Percentiles rank a stretch among this genome's conserved stretches.
Conservation (phyloP, 2,329 filamentous ascomycete species). For the Microcyclospora pomicola region DNA sequence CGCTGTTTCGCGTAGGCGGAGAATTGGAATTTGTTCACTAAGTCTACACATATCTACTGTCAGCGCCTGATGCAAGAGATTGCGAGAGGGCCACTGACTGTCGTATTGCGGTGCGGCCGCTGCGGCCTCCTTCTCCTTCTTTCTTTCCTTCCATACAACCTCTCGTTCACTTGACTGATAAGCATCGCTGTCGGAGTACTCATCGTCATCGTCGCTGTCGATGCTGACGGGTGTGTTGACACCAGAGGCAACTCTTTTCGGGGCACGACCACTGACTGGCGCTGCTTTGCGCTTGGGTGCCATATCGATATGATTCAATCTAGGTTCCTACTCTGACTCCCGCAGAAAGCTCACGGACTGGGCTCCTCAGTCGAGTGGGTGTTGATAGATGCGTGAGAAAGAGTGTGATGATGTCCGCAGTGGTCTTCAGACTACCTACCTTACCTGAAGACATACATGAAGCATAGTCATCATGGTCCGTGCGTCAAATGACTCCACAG, state of each 20-base stretch:
- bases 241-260: slow-evolving; percentile 27
- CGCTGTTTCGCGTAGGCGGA: slow-evolving; percentile 34
- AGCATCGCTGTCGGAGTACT: slow-evolving; percentile 36
- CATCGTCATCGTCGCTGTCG: slow-evolving; percentile 45
- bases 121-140: background rate
- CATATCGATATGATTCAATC: slow-evolving; percentile 7
- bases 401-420: no score
- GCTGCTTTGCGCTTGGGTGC: slow-evolving; percentile 27
- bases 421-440: background rate
- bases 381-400: no score
- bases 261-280: slow-evolving; percentile 20
- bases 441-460: background rate
- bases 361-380: no score
- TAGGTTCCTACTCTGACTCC: no score
- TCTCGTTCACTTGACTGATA: slow-evolving; percentile 11
- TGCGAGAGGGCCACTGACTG: slow-evolving; percentile 21
- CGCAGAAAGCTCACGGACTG: no score
- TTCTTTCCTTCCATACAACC: background rate
- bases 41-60: slow-evolving; percentile 17
- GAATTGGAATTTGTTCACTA: slow-evolving; percentile 41
- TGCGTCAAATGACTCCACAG: no score
- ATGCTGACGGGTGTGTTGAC: slow-evolving; percentile 31
- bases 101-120: slow-evolving; percentile 22
- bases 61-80: slow-evolving; percentile 9
- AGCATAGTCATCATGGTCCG: background rate